phyloP scores from a whole-genome alignment of 805 yeast genomes.

The Wickerhamiella sorbophila region DNA sequence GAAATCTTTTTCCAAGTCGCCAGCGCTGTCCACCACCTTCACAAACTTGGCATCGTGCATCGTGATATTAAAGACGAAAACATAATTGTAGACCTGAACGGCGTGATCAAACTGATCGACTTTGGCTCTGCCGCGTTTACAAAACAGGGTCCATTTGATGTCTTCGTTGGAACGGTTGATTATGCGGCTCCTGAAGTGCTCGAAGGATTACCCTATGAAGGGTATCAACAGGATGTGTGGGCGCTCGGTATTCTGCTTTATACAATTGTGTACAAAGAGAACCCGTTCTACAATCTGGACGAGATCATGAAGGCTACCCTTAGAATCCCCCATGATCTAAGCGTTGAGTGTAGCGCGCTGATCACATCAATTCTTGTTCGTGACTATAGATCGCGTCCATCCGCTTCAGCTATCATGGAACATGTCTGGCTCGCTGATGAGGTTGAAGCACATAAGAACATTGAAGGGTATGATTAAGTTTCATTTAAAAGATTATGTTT shows the following conservation, averaged over 20 bases:
- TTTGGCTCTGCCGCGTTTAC: slow-evolving; percentile 91
- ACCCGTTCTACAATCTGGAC: slow-evolving; percentile 90
- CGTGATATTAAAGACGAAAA: slow-evolving; percentile 94
- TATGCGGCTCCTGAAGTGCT: slow-evolving; percentile 97
- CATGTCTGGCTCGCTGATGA: slow-evolving; percentile 47
- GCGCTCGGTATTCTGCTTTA: slow-evolving; percentile 84
- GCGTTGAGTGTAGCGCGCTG: slow-evolving; percentile 48
- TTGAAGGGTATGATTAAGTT: background rate
- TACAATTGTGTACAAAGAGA: slow-evolving; percentile 82
- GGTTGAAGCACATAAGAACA: background rate
- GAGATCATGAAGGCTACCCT: slow-evolving; percentile 75
- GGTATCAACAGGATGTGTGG: slow-evolving; percentile 95
- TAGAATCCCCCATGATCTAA: slow-evolving; percentile 40
- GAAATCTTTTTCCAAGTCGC: slow-evolving; percentile 67
- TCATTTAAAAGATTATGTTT: background rate
- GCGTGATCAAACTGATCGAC: slow-evolving; percentile 74
- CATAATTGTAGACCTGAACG: slow-evolving; percentile 65
- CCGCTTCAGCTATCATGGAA: slow-evolving; percentile 51
- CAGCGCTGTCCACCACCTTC: slow-evolving; percentile 68
- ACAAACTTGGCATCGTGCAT: slow-evolving; percentile 76
- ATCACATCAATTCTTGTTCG: slow-evolving; percentile 56
- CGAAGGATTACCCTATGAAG: slow-evolving; percentile 76
- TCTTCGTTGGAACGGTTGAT: slow-evolving; percentile 93
- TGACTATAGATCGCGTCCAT: slow-evolving; percentile 52
- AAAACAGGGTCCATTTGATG: slow-evolving; percentile 88